These are phyloP conservation scores for Hygrophoropsis aurantiaca DNA, from an alignment of 768 basidiomycete genomes.

Conservation along the genomic window DNA sequence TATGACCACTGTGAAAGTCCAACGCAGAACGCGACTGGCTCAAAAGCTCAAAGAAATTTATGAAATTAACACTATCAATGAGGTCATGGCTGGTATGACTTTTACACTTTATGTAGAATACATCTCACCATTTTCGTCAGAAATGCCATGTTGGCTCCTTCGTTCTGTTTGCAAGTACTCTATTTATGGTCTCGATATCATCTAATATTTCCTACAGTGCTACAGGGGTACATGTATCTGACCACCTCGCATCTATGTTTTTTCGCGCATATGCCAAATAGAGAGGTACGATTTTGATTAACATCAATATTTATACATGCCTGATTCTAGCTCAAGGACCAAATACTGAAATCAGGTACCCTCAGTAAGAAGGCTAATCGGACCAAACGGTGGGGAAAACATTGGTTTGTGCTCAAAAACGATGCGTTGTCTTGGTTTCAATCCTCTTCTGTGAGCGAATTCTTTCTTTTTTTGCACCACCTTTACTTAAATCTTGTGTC, in stretches of 20 bases:
- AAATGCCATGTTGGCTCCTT: conserved; percentile 93
- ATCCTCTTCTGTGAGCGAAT: conserved; percentile 72
- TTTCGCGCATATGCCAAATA: conserved; percentile 90
- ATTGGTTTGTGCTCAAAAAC: conserved; percentile 97
- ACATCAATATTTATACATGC: not conserved
- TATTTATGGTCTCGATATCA: not conserved
- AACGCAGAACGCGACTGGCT: conserved; percentile 72
- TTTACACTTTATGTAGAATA: not conserved
- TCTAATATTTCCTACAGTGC: conserved; percentile 48
- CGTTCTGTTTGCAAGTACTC: conserved; percentile 77
- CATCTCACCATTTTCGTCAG: conserved; percentile 35
- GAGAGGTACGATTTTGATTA: conserved; percentile 58
- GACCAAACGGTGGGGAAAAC: conserved; percentile 90
- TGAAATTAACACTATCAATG: conserved; percentile 73
- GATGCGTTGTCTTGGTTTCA: conserved; percentile 97
- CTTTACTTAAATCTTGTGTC: conserved; percentile 5
- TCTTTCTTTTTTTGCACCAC: conserved; percentile 1
- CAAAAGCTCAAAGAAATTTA: conserved; percentile 91
- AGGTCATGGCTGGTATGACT: conserved; percentile 77
- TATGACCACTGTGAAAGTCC: conserved; percentile 69
- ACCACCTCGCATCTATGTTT: conserved; percentile 94
- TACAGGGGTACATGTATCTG: conserved; percentile 97
- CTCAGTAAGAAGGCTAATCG: conserved; percentile 85
- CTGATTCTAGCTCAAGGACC: conserved; percentile 54
- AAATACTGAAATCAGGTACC: conserved; percentile 89